phyloP scores from a whole-genome alignment of 805 yeast species.

The Debaryomyces hansenii region DNA sequence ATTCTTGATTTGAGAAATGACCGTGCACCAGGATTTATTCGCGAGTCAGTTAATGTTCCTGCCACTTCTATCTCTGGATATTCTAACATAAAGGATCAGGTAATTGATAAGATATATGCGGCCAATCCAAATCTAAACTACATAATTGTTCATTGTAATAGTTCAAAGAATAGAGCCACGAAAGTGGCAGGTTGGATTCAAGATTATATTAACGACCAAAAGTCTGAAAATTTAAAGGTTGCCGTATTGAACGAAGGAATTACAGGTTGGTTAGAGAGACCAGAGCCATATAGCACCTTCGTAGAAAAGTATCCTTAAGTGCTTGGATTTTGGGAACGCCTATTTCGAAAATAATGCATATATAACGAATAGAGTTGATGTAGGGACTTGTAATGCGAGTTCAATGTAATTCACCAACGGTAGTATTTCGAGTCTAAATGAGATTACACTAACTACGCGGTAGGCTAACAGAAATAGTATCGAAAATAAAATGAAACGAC shows the following conservation, averaged over 20 bases:
- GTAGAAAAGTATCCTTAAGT: neutral
- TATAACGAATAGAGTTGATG: no score
- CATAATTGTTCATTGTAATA: slow-evolving; percentile 21
- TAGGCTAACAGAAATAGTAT: no score
- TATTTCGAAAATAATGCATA: no score
- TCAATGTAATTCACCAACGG: no score
- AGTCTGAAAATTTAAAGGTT: slow-evolving; percentile 12
- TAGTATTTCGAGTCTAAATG: no score
- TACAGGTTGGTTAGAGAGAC: slow-evolving; percentile 19
- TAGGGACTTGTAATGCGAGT: no score
- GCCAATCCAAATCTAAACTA: slow-evolving; percentile 10
- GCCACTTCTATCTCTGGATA: slow-evolving; percentile 18
- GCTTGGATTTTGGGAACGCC: no score
- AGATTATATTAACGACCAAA: slow-evolving; percentile 13
- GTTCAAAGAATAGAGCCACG: slow-evolving; percentile 18
- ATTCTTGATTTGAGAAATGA: slow-evolving; percentile 22
- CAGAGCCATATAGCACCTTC: slow-evolving; percentile 3
- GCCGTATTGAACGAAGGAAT: slow-evolving; percentile 22
- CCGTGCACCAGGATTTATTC: slow-evolving; percentile 13
- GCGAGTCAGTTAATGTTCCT: slow-evolving; percentile 17
- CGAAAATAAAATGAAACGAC: no score
- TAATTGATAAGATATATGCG: slow-evolving; percentile 12
- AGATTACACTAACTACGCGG: no score
- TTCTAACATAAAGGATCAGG: slow-evolving; percentile 9
- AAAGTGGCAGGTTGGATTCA: slow-evolving; percentile 23